Conservation (phyloP, 305 asterid genomes). For the Fraxinus paxiana region DNA sequence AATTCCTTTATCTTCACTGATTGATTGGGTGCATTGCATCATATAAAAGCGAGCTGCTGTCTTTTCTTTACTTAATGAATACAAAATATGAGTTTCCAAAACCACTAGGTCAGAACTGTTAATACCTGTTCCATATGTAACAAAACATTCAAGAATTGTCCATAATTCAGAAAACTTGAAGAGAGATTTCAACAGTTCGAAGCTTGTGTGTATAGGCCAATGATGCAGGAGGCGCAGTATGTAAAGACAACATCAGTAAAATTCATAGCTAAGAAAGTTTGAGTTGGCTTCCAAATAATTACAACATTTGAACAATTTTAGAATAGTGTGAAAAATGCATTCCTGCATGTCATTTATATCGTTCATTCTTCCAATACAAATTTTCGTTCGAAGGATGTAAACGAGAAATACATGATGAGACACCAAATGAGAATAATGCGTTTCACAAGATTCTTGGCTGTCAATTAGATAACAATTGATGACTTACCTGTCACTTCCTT, state of each 20-base stretch:
- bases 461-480: background rate
- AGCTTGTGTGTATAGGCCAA: background rate
- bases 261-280: background rate
- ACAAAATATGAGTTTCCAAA: constrained; percentile 42
- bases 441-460: background rate
- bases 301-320: background rate
- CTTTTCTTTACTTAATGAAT: constrained; percentile 48
- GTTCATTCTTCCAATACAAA: background rate
- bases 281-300: background rate
- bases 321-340: background rate
- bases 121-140: constrained; percentile 39
- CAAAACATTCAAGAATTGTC: constrained; percentile 15
- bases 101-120: constrained; percentile 36
- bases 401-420: background rate
- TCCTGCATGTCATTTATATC: background rate
- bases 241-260: background rate
- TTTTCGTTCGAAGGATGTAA: background rate
- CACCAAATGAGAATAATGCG: background rate
- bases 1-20: constrained; percentile 5
- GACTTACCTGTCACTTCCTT: constrained; percentile 21
- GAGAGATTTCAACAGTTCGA: background rate
- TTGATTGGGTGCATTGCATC: constrained; percentile 33
- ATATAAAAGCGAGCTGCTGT: constrained; percentile 51
- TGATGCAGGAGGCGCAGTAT: background rate
- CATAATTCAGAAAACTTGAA: background rate